Conservation (phyloP, 495 filamentous ascomycete genomes). For the Astrothelium subdiscretum region DNA sequence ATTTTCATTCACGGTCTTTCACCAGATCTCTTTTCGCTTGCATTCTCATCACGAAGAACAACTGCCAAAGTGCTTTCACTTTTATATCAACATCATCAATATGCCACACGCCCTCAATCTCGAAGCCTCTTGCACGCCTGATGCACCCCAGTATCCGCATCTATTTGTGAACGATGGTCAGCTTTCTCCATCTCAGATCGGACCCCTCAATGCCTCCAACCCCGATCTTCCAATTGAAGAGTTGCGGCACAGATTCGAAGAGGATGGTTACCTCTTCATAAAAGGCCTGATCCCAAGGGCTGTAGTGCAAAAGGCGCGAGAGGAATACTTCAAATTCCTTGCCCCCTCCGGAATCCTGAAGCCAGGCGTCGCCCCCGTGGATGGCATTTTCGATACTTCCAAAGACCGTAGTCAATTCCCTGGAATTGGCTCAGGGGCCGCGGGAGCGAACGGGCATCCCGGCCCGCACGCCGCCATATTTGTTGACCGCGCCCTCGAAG, state of each 20-base stretch:
- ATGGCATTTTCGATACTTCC: conserved; percentile 39
- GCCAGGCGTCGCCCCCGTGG: conserved; percentile 25
- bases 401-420: conserved; percentile 40
- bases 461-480: conserved; percentile 36
- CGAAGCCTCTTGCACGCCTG: not conserved
- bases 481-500: conserved; percentile 44
- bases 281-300: conserved; percentile 46
- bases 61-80: not conserved
- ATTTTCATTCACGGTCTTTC: not conserved
- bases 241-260: conserved; percentile 39
- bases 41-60: not conserved
- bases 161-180: conserved; percentile 42
- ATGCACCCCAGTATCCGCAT: not conserved
- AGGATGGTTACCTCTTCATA: conserved; percentile 50
- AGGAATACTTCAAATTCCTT: conserved; percentile 46
- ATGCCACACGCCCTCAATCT: not conserved
- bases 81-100: not conserved
- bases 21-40: not conserved
- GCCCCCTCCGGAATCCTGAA: conserved; percentile 45
- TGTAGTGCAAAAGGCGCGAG: conserved; percentile 44
- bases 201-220: conserved; percentile 29
- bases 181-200: conserved; percentile 36
- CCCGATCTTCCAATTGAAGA: conserved; percentile 31
- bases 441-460: conserved; percentile 37
- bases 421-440: conserved; percentile 45